Evolutionary conservation across 352 stramenopile genomes (phyloP), one percentile per base, ranked within the genome.

Genomic region (Albugo laibachii): DNA sequence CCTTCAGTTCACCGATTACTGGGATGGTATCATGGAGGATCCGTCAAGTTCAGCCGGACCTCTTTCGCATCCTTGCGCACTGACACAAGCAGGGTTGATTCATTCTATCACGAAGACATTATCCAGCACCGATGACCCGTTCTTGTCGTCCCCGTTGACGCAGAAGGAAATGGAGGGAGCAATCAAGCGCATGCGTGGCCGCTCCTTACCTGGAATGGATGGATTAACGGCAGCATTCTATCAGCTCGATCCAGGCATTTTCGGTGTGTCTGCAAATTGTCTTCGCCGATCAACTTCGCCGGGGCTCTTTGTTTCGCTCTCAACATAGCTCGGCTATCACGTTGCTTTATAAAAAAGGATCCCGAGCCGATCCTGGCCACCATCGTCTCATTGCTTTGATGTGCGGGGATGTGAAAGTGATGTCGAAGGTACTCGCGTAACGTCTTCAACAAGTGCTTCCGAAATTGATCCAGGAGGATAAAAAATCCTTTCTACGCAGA

Each of bases 171-270:
- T 43, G 8, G 8, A 19, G 8, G 20, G 8, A 19, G 38, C 38
- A 24, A 43, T 43, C 8, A 19, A 3, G 3, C 38, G 8, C 8
- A 43, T 43, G 20, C 8, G 20, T 3, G 38, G 16, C 3, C 16
- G 8, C 8, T 43, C 38, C 3, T 3, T 8, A 24, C 38, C 38
- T 8, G 38, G 38, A 19, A 43, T 43, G 16, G 8, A 43, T 8
- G 59, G 59, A 11, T 45, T 53, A 0, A 49, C 49, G 1, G 55
- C 53, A 19, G 52, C 41, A 4, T 63, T 63, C 44, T 63, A 50
- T 47, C 46, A 63, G 15, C 13, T 54, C 0, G 53, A 36, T 11
- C 53, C 59, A 5, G 31, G 55, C 18, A 16, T 41, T 16, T 61
- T 66, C 10, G 50, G 53, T n/a, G 45, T 41, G 47, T 35, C 45